These are phyloP conservation scores for Pholiota microspora DNA, from an alignment of 768 basidiomycete species.

Conservation along the genomic window DNA sequence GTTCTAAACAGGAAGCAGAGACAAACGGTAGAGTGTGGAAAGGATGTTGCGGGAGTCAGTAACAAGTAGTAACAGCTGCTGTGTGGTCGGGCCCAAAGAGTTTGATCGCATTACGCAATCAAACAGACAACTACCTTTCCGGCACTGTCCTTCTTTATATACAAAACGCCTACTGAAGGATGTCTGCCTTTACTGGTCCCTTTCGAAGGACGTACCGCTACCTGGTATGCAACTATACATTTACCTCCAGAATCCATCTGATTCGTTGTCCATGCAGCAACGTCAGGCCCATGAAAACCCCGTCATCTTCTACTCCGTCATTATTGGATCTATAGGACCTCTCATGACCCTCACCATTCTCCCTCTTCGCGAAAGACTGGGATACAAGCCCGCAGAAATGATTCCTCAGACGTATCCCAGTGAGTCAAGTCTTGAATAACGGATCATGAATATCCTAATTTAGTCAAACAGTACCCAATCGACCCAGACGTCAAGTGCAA, in stretches of 20 bases:
- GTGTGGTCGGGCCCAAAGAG: neutral
- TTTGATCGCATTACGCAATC: constrained; percentile 13
- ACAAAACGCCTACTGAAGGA: constrained; percentile 19
- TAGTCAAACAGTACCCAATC: constrained; percentile 56
- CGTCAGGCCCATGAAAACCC: constrained; percentile 88
- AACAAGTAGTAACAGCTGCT: neutral
- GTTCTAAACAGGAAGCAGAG: constrained; percentile 6
- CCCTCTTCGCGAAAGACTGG: constrained; percentile 74
- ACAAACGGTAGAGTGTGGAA: constrained; percentile 15
- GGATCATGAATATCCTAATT: neutral
- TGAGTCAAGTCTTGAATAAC: constrained; percentile 36
- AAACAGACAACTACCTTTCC: constrained; percentile 1
- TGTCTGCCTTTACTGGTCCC: constrained; percentile 44
- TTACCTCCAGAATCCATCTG: neutral
- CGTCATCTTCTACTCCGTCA: constrained; percentile 84
- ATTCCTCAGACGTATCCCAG: constrained; percentile 79
- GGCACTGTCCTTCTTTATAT: constrained; percentile 1
- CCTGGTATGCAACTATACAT: constrained; percentile 29
- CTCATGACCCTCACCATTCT: constrained; percentile 71
- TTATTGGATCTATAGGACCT: constrained; percentile 75
- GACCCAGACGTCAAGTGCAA: constrained; percentile 62
- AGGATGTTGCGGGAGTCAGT: neutral
- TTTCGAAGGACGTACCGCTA: constrained; percentile 55
- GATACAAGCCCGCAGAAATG: constrained; percentile 66
- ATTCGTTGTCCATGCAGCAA: constrained; percentile 53